A percentile compares a stretch with the other conserved stretches of the same genome.
These are phyloP conservation scores for Leccinum obscurum DNA, from an alignment of 768 basidiomycete genomes.

Conservation along the genomic window DNA sequence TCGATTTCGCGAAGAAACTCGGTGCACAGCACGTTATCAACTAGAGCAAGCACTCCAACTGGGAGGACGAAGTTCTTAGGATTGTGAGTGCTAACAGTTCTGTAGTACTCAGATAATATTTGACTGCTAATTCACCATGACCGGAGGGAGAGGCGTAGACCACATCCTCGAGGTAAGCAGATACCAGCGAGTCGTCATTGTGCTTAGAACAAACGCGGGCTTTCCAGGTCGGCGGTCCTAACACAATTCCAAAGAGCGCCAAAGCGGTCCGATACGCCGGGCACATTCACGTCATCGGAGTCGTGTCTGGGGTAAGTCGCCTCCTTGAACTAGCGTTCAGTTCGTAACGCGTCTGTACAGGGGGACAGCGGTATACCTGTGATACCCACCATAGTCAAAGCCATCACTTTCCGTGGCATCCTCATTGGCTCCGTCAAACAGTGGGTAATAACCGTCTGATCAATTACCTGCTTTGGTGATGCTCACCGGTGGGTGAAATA, in stretches of 20 bases:
- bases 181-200: neutral
- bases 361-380: slow-evolving; percentile 33
- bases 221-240: slow-evolving; percentile 52
- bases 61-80: slow-evolving; percentile 46
- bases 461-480: neutral
- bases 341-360: slow-evolving; percentile 9
- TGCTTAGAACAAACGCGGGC: neutral
- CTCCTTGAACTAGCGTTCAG: no score
- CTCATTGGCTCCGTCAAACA: slow-evolving; percentile 59
- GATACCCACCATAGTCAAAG: slow-evolving; percentile 38
- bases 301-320: slow-evolving; percentile 42
- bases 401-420: slow-evolving; percentile 49
- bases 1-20: slow-evolving; percentile 49
- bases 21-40: slow-evolving; percentile 60
- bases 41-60: slow-evolving; percentile 56
- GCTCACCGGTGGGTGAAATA: slow-evolving; percentile 16
- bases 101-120: neutral
- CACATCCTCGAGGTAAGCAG: slow-evolving; percentile 32
- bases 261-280: slow-evolving; percentile 43
- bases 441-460: slow-evolving; percentile 32
- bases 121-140: slow-evolving; percentile 21
- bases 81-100: neutral
- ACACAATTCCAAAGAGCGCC: slow-evolving; percentile 48
- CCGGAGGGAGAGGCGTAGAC: slow-evolving; percentile 33
- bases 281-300: slow-evolving; percentile 50